Evolutionary conservation across 2,329 filamentous ascomycete species (phyloP).

Genomic region (Alternaria triticina): DNA sequence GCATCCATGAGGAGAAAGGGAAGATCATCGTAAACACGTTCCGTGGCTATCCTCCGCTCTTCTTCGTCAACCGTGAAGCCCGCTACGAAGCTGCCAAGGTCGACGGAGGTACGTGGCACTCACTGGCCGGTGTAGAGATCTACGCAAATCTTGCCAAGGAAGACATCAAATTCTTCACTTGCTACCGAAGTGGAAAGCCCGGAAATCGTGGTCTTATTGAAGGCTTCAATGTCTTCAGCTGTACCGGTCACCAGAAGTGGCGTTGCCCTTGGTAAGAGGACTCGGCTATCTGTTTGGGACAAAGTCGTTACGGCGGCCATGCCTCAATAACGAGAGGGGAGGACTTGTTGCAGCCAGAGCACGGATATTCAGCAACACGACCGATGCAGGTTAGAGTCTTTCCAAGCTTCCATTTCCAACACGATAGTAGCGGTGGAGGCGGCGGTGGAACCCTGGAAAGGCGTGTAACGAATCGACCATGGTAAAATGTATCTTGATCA

Average conservation of each 20-base stretch:
- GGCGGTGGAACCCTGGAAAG: background rate
- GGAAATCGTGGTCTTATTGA: too few species aligned
- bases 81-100: background rate
- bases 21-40: accelerated
- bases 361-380: accelerated
- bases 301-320: too few species aligned
- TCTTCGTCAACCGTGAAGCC: background rate
- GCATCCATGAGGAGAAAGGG: background rate
- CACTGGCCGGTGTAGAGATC: background rate
- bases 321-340: too few species aligned
- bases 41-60: background rate
- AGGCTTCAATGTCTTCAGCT: too few species aligned
- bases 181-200: too few species aligned
- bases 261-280: background rate
- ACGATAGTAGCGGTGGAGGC: too few species aligned
- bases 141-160: accelerated
- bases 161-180: accelerated
- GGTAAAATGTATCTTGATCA: accelerated
- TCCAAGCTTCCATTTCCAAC: too few species aligned
- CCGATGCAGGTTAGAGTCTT: accelerated
- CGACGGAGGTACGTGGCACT: background rate
- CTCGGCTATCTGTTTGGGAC: background rate
- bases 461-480: background rate
- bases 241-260: too few species aligned
- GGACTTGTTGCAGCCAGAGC: background rate